Percentiles rank a stretch among this genome's conserved stretches.
Evolutionary conservation across 2,329 filamentous ascomycete species (phyloP).

Genomic region (Westerdykella aurantiaca): DNA sequence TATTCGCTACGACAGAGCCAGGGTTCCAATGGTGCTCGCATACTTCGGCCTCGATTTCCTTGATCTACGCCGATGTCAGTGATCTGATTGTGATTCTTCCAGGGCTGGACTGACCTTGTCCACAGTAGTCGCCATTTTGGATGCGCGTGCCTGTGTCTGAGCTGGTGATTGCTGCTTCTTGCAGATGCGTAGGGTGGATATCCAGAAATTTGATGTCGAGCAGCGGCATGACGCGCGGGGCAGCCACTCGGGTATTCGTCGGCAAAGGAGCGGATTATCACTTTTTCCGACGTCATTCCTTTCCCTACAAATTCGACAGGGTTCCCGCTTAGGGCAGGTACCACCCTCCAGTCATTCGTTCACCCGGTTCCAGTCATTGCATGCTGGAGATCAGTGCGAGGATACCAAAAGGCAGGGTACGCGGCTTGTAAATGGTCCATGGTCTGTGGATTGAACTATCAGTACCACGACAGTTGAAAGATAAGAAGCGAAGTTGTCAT

Average conservation of each 20-base stretch:
- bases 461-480: too few species aligned
- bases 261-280: background rate
- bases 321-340: too few species aligned
- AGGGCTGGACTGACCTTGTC: conserved; percentile 67
- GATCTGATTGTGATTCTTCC: conserved; percentile 4
- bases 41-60: conserved; percentile 93
- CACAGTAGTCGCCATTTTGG: conserved; percentile 89
- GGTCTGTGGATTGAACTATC: too few species aligned
- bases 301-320: background rate
- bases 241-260: conserved; percentile 5
- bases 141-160: conserved; percentile 3
- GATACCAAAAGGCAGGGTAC: too few species aligned
- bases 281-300: background rate
- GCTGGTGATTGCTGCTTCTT: conserved; percentile 2
- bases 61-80: conserved; percentile 62
- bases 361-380: too few species aligned
- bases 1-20: conserved; percentile 5
- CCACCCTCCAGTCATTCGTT: too few species aligned
- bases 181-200: background rate
- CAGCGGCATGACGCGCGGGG: conserved; percentile 22
- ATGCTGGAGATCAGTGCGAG: too few species aligned
- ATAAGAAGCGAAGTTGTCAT: too few species aligned
- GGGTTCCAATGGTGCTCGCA: conserved; percentile 26
- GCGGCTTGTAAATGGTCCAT: too few species aligned
- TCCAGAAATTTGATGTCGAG: conserved; percentile 30